phyloP scores from a whole-genome alignment of 768 basidiomycete genomes.

The Podaxis carcinomalis region DNA sequence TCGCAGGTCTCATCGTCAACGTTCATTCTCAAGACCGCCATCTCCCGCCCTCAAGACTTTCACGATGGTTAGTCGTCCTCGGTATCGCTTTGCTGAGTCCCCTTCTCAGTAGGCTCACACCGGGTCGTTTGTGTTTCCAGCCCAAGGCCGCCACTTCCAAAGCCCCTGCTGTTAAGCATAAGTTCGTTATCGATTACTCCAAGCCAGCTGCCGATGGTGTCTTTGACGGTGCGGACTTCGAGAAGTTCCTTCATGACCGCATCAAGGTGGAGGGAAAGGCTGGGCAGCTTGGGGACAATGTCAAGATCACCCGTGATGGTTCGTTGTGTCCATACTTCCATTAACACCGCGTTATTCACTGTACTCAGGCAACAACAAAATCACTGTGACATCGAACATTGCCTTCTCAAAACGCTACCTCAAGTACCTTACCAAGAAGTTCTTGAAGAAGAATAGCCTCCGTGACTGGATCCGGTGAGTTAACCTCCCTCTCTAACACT shows the following conservation, averaged over 20 bases:
- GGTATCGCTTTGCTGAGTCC: conserved; percentile 84
- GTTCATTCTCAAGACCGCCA: conserved; percentile 12
- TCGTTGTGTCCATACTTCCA: conserved; percentile 20
- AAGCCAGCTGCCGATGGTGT: conserved; percentile 62
- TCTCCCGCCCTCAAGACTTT: conserved; percentile 18
- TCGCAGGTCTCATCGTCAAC: conserved; percentile 22
- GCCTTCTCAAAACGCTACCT: conserved; percentile 96
- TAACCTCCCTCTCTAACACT: neutral
- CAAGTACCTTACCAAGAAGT: conserved; percentile 99
- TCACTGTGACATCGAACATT: conserved; percentile 81
- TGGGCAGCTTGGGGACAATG: conserved; percentile 85
- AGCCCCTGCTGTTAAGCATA: conserved; percentile 51
- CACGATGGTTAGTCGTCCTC: conserved; percentile 67
- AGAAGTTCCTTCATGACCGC: conserved; percentile 91
- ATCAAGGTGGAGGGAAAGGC: conserved; percentile 92
- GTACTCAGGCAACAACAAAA: conserved; percentile 64
- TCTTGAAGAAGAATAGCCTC: conserved; percentile 95
- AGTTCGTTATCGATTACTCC: conserved; percentile 80
- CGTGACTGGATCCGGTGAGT: conserved; percentile 93
- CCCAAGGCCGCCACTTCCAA: conserved; percentile 58
- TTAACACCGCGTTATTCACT: neutral
- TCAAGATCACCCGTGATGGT: conserved; percentile 89
- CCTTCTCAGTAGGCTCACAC: conserved; percentile 89
- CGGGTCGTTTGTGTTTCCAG: conserved; percentile 32
- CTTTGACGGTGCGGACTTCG: conserved; percentile 58